phyloP scores from a whole-genome alignment of 2,329 filamentous ascomycete species.

The Xylariales sp. region DNA sequence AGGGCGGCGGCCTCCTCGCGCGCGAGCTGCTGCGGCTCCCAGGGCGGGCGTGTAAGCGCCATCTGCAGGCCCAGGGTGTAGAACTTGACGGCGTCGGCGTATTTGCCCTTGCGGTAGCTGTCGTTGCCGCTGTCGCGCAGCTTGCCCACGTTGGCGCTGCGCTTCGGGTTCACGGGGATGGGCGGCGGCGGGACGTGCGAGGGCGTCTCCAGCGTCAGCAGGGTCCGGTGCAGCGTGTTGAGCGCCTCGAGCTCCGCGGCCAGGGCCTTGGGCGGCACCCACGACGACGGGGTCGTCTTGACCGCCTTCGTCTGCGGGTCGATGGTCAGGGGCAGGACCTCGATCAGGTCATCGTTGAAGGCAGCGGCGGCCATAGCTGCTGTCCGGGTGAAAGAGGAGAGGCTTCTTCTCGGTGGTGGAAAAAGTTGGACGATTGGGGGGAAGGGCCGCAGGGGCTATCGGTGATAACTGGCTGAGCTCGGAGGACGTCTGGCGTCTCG shows the following conservation, averaged over 20 bases:
- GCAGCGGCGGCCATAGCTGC: neutral
- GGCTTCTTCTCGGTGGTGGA: too few species aligned
- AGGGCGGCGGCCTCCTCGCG: constrained; percentile 78
- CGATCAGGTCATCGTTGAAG: constrained; percentile 53
- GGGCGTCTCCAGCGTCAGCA: constrained; percentile 62
- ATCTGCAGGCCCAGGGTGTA: constrained; percentile 88
- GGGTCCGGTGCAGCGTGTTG: constrained; percentile 72
- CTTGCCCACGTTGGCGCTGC: constrained; percentile 81
- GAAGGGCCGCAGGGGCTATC: too few species aligned
- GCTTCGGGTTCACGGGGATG: constrained; percentile 88
- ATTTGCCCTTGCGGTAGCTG: constrained; percentile 73
- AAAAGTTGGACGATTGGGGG: too few species aligned
- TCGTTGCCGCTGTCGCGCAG: constrained; percentile 83
- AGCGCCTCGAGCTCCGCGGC: constrained; percentile 65
- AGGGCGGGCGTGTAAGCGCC: constrained; percentile 75
- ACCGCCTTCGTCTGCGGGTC: constrained; percentile 80
- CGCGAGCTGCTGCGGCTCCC: constrained; percentile 83
- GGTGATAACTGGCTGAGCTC: too few species aligned
- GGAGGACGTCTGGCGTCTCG: too few species aligned
- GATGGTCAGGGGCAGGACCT: constrained; percentile 74
- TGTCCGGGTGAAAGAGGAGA: too few species aligned
- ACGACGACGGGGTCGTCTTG: constrained; percentile 36
- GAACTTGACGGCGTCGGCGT: constrained; percentile 71
- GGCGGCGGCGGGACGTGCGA: constrained; percentile 75
- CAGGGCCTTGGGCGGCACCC: constrained; percentile 46